Conservation (phyloP, 2,329 filamentous ascomycete species). For the Trichophyton rubrum region DNA sequence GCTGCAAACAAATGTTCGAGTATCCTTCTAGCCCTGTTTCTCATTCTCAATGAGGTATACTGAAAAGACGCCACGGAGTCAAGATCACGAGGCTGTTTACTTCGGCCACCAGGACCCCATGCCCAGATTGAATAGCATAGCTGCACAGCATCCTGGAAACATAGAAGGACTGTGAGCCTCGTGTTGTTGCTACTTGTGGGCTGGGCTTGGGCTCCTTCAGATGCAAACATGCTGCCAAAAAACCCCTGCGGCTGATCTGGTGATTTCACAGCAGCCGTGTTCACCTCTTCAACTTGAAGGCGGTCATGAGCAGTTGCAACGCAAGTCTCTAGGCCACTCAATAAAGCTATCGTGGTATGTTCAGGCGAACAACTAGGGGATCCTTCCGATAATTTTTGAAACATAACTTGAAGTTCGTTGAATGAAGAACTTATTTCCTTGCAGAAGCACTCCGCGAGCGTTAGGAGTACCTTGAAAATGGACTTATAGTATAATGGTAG, state of each 20-base stretch:
- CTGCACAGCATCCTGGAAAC: conserved; percentile 88
- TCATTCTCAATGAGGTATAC: conserved; percentile 82
- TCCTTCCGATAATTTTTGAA: conserved; percentile 28
- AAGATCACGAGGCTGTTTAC: conserved; percentile 42
- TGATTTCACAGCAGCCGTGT: conserved; percentile 55
- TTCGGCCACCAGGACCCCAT: conserved; percentile 55
- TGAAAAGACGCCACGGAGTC: conserved; percentile 68
- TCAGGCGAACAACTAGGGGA: conserved; percentile 42
- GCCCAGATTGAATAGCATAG: conserved; percentile 92
- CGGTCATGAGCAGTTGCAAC: conserved; percentile 77
- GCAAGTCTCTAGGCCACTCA: conserved; percentile 88
- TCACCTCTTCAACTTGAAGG: conserved; percentile 62
- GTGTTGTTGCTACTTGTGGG: conserved; percentile 75
- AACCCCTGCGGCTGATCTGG: conserved; percentile 77
- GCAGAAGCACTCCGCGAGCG: conserved; percentile 81
- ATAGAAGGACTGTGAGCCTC: conserved; percentile 81
- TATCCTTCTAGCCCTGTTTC: conserved; percentile 74
- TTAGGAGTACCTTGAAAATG: conserved; percentile 82
- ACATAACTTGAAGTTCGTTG: conserved; percentile 46
- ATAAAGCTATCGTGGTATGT: conserved; percentile 55
- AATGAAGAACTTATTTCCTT: conserved; percentile 64
- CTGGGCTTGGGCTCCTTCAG: conserved; percentile 62
- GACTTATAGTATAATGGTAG: conserved; percentile 71
- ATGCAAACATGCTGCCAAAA: conserved; percentile 80
- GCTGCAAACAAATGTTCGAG: conserved; percentile 87